Evolutionary conservation across 2,329 filamentous ascomycete species (phyloP).

Genomic region (Neofusicoccum ribis): DNA sequence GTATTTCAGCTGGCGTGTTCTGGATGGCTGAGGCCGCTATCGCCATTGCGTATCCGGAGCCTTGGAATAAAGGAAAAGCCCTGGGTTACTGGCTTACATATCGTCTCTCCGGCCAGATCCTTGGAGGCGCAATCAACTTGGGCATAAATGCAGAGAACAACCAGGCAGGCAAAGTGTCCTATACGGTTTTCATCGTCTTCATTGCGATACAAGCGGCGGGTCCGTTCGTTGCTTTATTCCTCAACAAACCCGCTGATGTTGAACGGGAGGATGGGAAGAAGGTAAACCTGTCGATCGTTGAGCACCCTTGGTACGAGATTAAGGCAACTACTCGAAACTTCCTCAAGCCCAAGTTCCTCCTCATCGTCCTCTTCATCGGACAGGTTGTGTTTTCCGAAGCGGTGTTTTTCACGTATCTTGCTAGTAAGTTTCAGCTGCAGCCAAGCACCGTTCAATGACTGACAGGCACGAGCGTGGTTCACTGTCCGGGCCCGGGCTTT

Average conservation of each 20-base stretch:
- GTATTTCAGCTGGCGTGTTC: slow-evolving; percentile 38
- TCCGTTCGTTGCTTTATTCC: no score
- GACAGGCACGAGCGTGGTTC: no score
- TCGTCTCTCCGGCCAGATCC: no score
- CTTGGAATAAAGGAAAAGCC: slow-evolving; percentile 37
- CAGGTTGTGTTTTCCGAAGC: slow-evolving; percentile 71
- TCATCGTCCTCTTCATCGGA: slow-evolving; percentile 67
- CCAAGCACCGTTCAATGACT: no score
- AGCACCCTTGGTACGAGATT: slow-evolving; percentile 61
- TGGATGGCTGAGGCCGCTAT: slow-evolving; percentile 46
- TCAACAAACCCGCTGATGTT: no score
- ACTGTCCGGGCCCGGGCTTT: no score
- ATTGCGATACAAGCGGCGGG: no score
- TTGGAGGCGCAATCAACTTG: no score
- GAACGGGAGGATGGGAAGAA: no score
- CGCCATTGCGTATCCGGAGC: slow-evolving; percentile 47
- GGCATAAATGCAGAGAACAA: no score
- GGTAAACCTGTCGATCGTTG: slow-evolving; percentile 29
- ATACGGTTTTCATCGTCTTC: no score
- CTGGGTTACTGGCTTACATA: slow-evolving; percentile 45
- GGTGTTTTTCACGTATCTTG: slow-evolving; percentile 69
- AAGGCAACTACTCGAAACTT: slow-evolving; percentile 61
- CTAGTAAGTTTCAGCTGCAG: slow-evolving; percentile 32
- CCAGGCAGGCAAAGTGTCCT: no score
- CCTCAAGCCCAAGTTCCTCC: slow-evolving; percentile 60